Base-by-base conservation (phyloP, 2,329 filamentous ascomycete species). In the Aurifilum marmelostoma region DNA sequence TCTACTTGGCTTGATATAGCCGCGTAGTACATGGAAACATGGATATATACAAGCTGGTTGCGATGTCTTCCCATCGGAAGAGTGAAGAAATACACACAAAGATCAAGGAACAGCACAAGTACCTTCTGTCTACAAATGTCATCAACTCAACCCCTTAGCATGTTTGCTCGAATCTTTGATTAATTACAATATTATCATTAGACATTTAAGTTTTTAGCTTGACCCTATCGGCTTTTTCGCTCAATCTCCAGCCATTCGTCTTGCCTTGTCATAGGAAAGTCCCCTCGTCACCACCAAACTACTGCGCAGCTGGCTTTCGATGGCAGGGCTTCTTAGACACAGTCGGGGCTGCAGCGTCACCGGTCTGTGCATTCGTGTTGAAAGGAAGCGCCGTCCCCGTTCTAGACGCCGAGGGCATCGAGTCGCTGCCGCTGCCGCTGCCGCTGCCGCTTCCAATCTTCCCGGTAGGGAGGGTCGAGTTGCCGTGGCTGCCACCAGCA, bases 141-240 rank as follows among this genome's bases (percentile, higher is more conserved):
- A n/a, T n/a, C n/a, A n/a, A n/a, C n/a, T n/a, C n/a, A n/a, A n/a
- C n/a, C n/a, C n/a, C n/a, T n/a, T n/a, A n/a, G n/a, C n/a, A n/a
- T n/a, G n/a, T n/a, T n/a, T n/a, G n/a, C n/a, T n/a, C n/a, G n/a
- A n/a, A n/a, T n/a, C n/a, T n/a, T 54, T 29, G 24, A 56, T 56
- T 56, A 56, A 24, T 56, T 56, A 56, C 24, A 29, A 56, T 7
- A 56, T 56, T 29, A 56, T 29, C 52, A 32, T 56, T 56, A 32
- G 16, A 32, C 14, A 3, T 27, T 18, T 5, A 32, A 4, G 32
- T 29, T 11, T 56, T 32, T 7, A 32, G 8, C 34, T 34, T 16
- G n/a, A n/a, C 14, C 14, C 18, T 29, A 16, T 18, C 5, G 14
- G 11, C 50, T 16, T 29, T 29, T 24, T 27, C 8, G 3, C 1